These are phyloP conservation scores for Phaeosphaeriaceae sp. DNA, from an alignment of 2,329 filamentous ascomycete species.

Conservation along the genomic window DNA sequence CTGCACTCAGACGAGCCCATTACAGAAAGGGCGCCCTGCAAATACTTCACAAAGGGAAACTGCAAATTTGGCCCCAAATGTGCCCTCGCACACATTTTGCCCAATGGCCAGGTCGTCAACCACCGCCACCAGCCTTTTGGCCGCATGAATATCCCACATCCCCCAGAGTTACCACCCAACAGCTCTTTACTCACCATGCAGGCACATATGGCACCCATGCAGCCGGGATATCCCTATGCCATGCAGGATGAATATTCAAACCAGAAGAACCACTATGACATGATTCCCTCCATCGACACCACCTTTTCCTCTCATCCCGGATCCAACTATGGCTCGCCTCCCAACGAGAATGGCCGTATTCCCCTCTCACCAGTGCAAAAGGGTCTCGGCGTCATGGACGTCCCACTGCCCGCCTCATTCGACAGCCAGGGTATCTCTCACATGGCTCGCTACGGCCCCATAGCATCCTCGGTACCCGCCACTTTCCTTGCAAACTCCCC, in stretches of 20 bases:
- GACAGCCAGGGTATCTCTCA: conserved; percentile 95
- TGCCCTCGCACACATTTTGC: conserved; percentile 93
- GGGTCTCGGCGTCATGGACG: conserved; percentile 89
- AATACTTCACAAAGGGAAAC: conserved; percentile 99
- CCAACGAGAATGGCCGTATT: conserved; percentile 69
- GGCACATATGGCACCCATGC: conserved; percentile 48
- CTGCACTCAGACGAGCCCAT: conserved; percentile 88
- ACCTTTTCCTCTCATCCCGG: conserved; percentile 64
- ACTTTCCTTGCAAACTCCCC: conserved; percentile 90
- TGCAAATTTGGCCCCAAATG: conserved; percentile 99
- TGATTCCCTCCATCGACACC: conserved; percentile 63
- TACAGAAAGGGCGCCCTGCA: conserved; percentile 87
- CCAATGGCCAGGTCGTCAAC: conserved; percentile 91
- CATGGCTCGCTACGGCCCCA: conserved; percentile 85
- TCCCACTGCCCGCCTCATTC: conserved; percentile 90
- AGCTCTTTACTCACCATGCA: conserved; percentile 72
- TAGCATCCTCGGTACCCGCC: conserved; percentile 89
- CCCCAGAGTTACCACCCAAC: conserved; percentile 75
- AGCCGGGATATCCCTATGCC: conserved; percentile 51
- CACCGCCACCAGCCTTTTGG: conserved; percentile 67
- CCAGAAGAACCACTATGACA: conserved; percentile 53
- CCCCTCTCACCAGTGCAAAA: conserved; percentile 77
- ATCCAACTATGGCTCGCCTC: conserved; percentile 81
- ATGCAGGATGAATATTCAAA: conserved; percentile 49
- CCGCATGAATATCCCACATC: conserved; percentile 69